phyloP scores from a whole-genome alignment of 2,329 filamentous ascomycete genomes.

The Aspergillus pseudotamarii region DNA sequence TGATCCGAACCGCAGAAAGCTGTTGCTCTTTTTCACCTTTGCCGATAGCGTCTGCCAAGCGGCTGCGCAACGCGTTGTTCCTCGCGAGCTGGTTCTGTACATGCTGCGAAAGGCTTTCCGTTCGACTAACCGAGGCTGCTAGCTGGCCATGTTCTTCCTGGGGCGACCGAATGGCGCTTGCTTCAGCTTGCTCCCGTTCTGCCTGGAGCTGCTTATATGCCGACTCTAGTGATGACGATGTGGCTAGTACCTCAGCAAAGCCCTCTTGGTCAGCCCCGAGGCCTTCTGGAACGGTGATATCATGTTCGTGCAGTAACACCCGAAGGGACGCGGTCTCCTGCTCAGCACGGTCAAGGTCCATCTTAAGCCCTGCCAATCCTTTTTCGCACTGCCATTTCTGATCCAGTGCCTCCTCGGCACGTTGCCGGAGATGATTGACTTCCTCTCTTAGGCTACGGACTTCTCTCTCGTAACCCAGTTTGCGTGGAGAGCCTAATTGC shows the following conservation, averaged over 20 bases:
- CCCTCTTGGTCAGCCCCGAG: constrained; percentile 50
- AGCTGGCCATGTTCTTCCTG: constrained; percentile 70
- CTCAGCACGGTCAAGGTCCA: constrained; percentile 94
- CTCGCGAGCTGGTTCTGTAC: constrained; percentile 78
- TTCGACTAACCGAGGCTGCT: constrained; percentile 70
- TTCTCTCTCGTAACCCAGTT: constrained; percentile 81
- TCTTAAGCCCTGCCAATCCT: constrained; percentile 83
- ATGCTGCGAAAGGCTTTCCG: constrained; percentile 77
- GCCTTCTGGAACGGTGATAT: constrained; percentile 72
- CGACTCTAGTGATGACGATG: constrained; percentile 71
- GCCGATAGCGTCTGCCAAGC: constrained; percentile 76
- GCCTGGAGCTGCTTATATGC: constrained; percentile 76
- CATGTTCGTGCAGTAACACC: constrained; percentile 76
- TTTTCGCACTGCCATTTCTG: constrained; percentile 97
- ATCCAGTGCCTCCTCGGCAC: constrained; percentile 90
- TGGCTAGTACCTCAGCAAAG: constrained; percentile 54
- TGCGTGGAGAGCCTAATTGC: constrained; percentile 65
- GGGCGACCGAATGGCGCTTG: constrained; percentile 72
- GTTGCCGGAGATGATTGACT: constrained; percentile 77
- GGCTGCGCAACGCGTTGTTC: constrained; percentile 73
- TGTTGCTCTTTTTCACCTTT: constrained; percentile 84
- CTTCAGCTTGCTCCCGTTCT: constrained; percentile 66
- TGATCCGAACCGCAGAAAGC: constrained; percentile 78
- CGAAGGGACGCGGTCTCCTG: constrained; percentile 87
- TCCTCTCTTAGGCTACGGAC: constrained; percentile 79